Percentiles rank a stretch among this genome's conserved stretches.
These are phyloP conservation scores for Triadica sebifera DNA, from an alignment of 345 rosid genomes.

Conservation along the genomic window DNA sequence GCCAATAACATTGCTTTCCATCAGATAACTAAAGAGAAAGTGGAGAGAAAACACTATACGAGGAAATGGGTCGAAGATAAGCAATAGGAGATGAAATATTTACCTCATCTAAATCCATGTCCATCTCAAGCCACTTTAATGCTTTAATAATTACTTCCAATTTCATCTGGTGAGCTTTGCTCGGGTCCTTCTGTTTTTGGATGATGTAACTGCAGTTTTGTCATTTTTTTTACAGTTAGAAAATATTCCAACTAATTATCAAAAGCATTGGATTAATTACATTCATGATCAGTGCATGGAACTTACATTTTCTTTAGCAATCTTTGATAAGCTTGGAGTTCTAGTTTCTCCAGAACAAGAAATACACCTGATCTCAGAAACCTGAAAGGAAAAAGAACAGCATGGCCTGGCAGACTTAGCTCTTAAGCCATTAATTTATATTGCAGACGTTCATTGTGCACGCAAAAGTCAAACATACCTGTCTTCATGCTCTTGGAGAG, in stretches of 20 bases:
- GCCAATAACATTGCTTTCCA: conserved; percentile 12
- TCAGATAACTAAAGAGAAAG: neutral
- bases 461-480: conserved; percentile 42
- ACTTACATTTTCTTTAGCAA: conserved; percentile 87
- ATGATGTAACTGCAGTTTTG: conserved; percentile 58
- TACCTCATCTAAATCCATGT: conserved; percentile 96
- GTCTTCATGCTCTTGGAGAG: conserved; percentile 86
- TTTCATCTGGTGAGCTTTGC: conserved; percentile 93
- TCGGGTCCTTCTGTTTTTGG: conserved; percentile 79
- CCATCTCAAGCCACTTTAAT: conserved; percentile 85
- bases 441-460: neutral
- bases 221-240: conserved; percentile 5
- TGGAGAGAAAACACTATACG: neutral
- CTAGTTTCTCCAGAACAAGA: conserved; percentile 94
- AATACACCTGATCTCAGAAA: conserved; percentile 93
- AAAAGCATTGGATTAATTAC: neutral
- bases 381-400: conserved; percentile 32
- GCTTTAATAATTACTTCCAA: conserved; percentile 87
- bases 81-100: neutral
- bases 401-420: neutral
- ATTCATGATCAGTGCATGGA: neutral
- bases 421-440: neutral
- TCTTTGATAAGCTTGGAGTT: conserved; percentile 96
- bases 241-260: neutral
- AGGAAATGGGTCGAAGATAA: neutral